Percentiles rank a stretch among this genome's conserved stretches.
phyloP scores from a whole-genome alignment of 495 filamentous ascomycete species.

The Neurospora sp. region DNA sequence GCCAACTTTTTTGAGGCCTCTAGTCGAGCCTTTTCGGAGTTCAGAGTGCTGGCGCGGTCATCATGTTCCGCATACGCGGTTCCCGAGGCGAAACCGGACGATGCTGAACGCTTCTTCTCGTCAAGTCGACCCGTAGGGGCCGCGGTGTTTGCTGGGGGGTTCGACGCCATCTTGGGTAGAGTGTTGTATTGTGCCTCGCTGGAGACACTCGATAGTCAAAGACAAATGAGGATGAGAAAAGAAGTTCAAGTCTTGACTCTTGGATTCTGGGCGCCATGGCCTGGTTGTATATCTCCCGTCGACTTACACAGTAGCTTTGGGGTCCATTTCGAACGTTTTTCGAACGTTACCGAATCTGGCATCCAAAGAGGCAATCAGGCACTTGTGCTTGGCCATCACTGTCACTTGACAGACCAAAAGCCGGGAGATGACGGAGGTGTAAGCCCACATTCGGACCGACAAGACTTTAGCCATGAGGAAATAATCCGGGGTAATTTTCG shows the following conservation, averaged over 20 bases:
- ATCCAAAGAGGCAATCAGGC: not conserved
- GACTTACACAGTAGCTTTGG: not conserved
- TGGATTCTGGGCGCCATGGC: not conserved
- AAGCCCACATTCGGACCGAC: not conserved
- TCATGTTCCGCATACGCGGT: slow-evolving; percentile 1
- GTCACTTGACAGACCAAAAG: not conserved
- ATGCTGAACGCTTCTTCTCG: slow-evolving; percentile 1
- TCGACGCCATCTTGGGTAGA: not conserved
- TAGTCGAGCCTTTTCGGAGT: slow-evolving; percentile 7
- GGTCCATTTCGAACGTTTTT: not conserved
- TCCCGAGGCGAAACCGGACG: not conserved
- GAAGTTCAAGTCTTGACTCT: not conserved
- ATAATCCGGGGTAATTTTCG: not conserved
- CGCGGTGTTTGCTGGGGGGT: not conserved
- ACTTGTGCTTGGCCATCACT: not conserved
- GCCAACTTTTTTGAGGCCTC: slow-evolving; percentile 39
- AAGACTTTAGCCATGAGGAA: not conserved
- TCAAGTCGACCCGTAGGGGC: not conserved
- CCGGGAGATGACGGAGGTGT: not conserved
- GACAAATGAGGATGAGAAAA: not conserved
- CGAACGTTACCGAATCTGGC: not conserved
- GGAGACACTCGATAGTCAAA: not conserved
- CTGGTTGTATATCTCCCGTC: not conserved
- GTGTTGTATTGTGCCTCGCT: not conserved
- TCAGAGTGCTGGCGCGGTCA: not conserved